Conservation (phyloP, 169 alveolate species). For the Eimeria necatrix region DNA sequence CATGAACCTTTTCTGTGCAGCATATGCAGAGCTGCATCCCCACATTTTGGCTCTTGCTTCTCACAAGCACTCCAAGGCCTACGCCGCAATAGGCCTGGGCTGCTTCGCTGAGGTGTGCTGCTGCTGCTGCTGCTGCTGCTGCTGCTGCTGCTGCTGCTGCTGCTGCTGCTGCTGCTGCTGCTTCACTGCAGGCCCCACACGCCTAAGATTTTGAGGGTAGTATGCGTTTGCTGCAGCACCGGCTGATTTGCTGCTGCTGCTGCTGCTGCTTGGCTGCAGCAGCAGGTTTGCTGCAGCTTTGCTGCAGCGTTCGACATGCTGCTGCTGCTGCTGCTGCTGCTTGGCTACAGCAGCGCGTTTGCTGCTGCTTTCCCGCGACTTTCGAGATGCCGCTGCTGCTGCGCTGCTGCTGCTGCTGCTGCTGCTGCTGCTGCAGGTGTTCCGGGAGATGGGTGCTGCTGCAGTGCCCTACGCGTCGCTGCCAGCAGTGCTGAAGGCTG, state of each 20-base stretch:
- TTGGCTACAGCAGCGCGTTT: background rate
- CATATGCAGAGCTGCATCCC: conserved; percentile 49
- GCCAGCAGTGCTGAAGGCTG: conserved; percentile 57
- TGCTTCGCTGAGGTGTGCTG: conserved; percentile 65
- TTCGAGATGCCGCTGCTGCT: background rate
- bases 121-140: conserved; percentile 1
- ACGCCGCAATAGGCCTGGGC: conserved; percentile 73
- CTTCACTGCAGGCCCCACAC: no score
- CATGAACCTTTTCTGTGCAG: background rate
- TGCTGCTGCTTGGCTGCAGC: background rate
- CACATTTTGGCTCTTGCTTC: conserved; percentile 53
- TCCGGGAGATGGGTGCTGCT: conserved; percentile 56
- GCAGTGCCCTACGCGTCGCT: conserved; percentile 36
- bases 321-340: background rate
- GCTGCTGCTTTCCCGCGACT: background rate
- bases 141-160: background rate
- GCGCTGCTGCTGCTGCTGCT: background rate
- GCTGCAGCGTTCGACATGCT: background rate
- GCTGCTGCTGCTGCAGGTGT: conserved; percentile 60
- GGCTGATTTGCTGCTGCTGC: conserved; percentile 10
- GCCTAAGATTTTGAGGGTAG: no score
- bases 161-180: background rate
- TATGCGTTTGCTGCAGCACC: no score
- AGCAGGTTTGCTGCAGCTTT: background rate
- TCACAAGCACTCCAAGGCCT: conserved; percentile 39